These are phyloP conservation scores for Apiospora rasikravindrae DNA, from an alignment of 2,329 filamentous ascomycete species.

Conservation along the genomic window DNA sequence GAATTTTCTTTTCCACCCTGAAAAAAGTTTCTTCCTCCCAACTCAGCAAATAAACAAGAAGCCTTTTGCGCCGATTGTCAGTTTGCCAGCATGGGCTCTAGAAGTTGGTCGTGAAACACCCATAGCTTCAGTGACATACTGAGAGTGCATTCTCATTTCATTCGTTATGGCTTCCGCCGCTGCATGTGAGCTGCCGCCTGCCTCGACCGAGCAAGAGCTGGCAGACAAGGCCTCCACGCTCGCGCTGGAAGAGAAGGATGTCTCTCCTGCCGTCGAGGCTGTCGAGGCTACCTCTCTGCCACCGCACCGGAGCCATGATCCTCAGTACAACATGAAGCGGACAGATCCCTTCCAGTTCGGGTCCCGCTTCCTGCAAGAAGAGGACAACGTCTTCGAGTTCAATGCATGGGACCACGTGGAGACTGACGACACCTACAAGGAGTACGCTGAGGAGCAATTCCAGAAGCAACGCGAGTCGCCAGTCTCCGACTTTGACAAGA, in stretches of 20 bases:
- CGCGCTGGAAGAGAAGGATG: conserved; percentile 27
- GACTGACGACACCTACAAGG: conserved; percentile 85
- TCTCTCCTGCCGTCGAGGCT: conserved; percentile 32
- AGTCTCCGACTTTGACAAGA: conserved; percentile 91
- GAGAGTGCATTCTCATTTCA: conserved; percentile 4
- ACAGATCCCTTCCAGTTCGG: conserved; percentile 96
- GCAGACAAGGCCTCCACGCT: conserved; percentile 31
- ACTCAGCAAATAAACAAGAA: background rate
- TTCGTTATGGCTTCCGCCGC: conserved; percentile 23
- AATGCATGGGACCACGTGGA: conserved; percentile 99
- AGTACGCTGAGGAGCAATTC: conserved; percentile 85
- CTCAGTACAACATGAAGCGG: conserved; percentile 78
- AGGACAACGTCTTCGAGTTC: conserved; percentile 93
- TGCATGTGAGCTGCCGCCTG: conserved; percentile 23
- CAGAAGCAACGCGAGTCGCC: conserved; percentile 83
- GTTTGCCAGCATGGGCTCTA: background rate
- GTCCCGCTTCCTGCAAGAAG: conserved; percentile 80
- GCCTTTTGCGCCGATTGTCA: conserved; percentile 1
- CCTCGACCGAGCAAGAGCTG: conserved; percentile 34
- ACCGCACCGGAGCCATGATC: conserved; percentile 73
- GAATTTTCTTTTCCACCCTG: conserved; percentile 6
- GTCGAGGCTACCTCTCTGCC: conserved; percentile 44
- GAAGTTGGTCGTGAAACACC: conserved; percentile 8
- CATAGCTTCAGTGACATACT: conserved; percentile 9
- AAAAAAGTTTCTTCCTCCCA: conserved; percentile 17